These are phyloP conservation scores for Candida sp. DNA, from an alignment of 1,139 yeast species.

Conservation along the genomic window DNA sequence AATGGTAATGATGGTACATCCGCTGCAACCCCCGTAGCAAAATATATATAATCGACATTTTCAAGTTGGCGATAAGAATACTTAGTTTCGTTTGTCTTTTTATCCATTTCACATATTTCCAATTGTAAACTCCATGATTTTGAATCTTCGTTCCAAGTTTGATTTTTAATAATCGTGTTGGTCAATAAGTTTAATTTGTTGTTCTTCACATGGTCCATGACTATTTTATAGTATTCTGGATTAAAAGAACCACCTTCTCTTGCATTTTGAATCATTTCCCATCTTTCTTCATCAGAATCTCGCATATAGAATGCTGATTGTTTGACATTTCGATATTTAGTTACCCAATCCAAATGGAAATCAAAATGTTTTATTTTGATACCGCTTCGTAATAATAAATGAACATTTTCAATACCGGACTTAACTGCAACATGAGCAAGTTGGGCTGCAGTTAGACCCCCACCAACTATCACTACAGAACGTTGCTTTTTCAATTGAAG, in stretches of 20 bases:
- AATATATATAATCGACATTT: conserved; percentile 34
- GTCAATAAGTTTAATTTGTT: conserved; percentile 24
- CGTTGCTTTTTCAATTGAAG: conserved; percentile 12
- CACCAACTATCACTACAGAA: conserved; percentile 41
- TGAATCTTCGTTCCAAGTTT: conserved; percentile 17
- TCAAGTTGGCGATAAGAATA: conserved; percentile 5
- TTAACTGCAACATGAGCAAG: conserved; percentile 38
- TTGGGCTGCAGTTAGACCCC: conserved; percentile 49
- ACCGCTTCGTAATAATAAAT: conserved; percentile 35
- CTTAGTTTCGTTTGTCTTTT: conserved; percentile 3
- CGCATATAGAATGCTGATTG: conserved; percentile 41
- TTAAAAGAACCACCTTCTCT: conserved; percentile 48
- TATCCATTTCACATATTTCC: conserved; percentile 6
- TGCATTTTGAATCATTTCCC: conserved; percentile 39
- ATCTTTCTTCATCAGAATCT: conserved; percentile 41
- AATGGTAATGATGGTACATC: conserved; percentile 27
- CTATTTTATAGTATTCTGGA: conserved; percentile 39
- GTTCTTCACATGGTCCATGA: conserved; percentile 24
- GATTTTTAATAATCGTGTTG: conserved; percentile 18
- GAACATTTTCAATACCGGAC: conserved; percentile 27
- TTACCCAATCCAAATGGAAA: conserved; percentile 52
- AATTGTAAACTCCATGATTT: conserved; percentile 17
- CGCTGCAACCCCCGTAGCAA: conserved; percentile 42
- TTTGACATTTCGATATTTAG: conserved; percentile 43
- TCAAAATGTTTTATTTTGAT: conserved; percentile 48